Evolutionary conservation across 768 basidiomycete species (phyloP), one percentile per base, ranked within the genome.

Genomic region (Panellus pusillus): DNA sequence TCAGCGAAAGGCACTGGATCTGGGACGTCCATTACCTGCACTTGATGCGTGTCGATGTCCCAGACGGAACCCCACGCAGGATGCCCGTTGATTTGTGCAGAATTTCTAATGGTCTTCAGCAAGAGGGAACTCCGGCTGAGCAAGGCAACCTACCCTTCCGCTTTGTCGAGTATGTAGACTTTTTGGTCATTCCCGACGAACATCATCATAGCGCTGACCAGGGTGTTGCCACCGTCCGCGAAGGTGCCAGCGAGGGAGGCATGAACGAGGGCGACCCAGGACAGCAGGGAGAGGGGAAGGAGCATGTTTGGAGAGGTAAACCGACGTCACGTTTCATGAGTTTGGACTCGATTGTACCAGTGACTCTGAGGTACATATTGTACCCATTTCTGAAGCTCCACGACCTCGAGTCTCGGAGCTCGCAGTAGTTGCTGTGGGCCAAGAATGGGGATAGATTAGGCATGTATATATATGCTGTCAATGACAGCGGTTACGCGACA

Each of bases 101-200:
- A 75, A 65, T 94, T 93, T 9, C 32, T 35, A 9, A 14, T 3
- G 32, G 32, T 35, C 24, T 24, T 24, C 3, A 35, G 32, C 14
- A 14, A 35, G 32, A 9, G 14, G 8, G 11, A 14, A 14, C 11
- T 35, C 3, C 7, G 8, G 14, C 32, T 3, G 32, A 11, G 14
- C 32, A 35, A 35, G 14, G 3, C 32, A 35, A 35, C 32, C 32
- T 35, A 20, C 29, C 81, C 82, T 65, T 94, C 91, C 2, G 86
- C 83, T 73, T 97, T 97, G 75, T 97, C 93, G n/a, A 94, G 72
- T 18, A 94, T 88, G 70, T 94, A 95, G 31, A 95, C 87, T 67
- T 35, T 35, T 35, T 35, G 32, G 11, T 9, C 3, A 35, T 35
- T 35, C 14, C 32, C 32, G 14, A 66, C 74, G 48, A 19, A 81